These are phyloP conservation scores for Pochonia chlamydosporia DNA, from an alignment of 2,329 filamentous ascomycete species.

Conservation along the genomic window DNA sequence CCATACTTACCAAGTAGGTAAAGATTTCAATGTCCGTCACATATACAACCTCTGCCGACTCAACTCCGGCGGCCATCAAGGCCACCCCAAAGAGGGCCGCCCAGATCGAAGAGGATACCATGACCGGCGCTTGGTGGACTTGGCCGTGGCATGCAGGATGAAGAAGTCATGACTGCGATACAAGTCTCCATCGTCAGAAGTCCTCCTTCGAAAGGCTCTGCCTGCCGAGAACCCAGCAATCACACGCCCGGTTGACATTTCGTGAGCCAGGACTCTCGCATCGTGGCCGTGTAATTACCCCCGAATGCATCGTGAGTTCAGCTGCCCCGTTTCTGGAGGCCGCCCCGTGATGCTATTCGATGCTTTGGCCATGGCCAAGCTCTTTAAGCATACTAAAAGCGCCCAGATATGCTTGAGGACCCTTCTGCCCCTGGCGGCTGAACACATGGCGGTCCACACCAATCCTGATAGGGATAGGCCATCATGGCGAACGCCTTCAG, in stretches of 20 bases:
- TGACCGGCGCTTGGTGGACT: no score
- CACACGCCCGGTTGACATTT: no score
- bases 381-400: neutral
- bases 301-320: neutral
- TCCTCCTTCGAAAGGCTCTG: no score
- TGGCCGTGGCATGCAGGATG: no score
- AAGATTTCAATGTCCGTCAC: slow-evolving; percentile 39
- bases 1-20: slow-evolving; percentile 29
- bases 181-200: no score
- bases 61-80: neutral
- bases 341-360: neutral
- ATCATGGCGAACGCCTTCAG: neutral
- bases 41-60: slow-evolving; percentile 28
- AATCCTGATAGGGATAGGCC: neutral
- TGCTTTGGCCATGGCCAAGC: no score
- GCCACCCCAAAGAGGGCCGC: neutral
- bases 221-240: neutral
- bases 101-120: neutral
- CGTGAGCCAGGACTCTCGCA: no score
- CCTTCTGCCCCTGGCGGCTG: neutral
- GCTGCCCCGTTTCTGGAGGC: neutral
- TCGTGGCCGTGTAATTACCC: no score
- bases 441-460: neutral
- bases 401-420: neutral
- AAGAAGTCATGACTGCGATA: no score